A percentile compares a stretch with the other conserved stretches of the same genome.
These are phyloP conservation scores for Lipomyces starkeyi DNA, from an alignment of 805 yeast genomes.

Conservation along the genomic window DNA sequence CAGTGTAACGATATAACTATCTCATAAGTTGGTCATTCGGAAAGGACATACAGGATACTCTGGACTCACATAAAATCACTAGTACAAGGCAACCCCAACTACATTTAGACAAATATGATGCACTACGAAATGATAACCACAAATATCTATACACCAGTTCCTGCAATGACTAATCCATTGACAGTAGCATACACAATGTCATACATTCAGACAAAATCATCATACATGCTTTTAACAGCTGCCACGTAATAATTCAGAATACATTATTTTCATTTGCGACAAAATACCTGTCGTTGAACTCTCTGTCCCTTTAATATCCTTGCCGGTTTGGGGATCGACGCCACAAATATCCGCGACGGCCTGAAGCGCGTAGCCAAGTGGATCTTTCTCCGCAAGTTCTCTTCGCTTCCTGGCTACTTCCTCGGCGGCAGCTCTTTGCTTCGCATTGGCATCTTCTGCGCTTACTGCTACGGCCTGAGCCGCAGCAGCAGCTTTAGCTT, in stretches of 20 bases:
- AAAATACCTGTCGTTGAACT: background rate
- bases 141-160: no score
- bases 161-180: no score
- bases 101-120: no score
- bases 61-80: no score
- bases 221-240: background rate
- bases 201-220: background rate
- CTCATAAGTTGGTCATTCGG: no score
- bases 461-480: background rate
- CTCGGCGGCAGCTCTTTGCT: conserved; percentile 22
- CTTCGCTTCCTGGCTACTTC: conserved; percentile 25
- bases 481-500: conserved; percentile 9
- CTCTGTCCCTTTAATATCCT: conserved; percentile 12
- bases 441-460: conserved; percentile 16
- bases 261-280: background rate
- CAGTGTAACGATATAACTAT: no score
- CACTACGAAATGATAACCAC: no score
- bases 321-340: conserved; percentile 25
- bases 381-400: conserved; percentile 34
- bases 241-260: background rate
- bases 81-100: no score
- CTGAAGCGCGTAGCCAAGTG: conserved; percentile 32
- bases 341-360: conserved; percentile 31
- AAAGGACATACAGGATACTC: no score
- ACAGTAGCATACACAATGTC: no score